A percentile compares a stretch with the other conserved stretches of the same genome.
phyloP scores from a whole-genome alignment of 2,329 filamentous ascomycete genomes.

The Trichoderma sp. region DNA sequence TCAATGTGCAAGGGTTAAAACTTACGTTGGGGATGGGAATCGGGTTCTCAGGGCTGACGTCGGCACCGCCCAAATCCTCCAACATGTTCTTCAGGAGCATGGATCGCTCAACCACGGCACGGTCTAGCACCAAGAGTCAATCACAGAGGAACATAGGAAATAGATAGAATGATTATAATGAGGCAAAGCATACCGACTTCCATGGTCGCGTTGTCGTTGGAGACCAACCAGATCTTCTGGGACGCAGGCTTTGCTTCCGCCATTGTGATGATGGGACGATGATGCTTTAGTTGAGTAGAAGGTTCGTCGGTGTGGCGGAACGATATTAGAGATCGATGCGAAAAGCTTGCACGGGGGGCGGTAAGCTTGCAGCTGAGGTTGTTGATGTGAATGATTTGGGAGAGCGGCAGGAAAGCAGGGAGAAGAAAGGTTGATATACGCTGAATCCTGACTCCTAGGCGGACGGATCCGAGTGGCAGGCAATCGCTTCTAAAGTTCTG shows the following conservation, averaged over 20 bases:
- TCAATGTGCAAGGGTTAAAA: not conserved
- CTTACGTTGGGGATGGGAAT: constrained; percentile 85
- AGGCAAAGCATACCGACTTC: constrained; percentile 43
- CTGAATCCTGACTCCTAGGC: constrained; percentile 6
- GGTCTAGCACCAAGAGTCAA: constrained; percentile 54
- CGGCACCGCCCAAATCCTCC: constrained; percentile 76
- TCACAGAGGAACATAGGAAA: not conserved
- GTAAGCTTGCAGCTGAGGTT: not conserved
- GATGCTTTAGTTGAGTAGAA: not conserved
- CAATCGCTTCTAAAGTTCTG: not conserved
- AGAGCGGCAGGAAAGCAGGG: not conserved
- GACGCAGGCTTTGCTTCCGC: constrained; percentile 31
- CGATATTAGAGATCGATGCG: not conserved
- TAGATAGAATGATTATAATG: not conserved
- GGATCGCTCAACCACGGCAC: constrained; percentile 82
- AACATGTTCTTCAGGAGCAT: constrained; percentile 98
- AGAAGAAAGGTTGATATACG: not conserved
- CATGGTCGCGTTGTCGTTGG: constrained; percentile 50
- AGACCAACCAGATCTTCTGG: constrained; percentile 47
- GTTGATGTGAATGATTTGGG: not conserved
- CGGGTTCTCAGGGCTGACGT: constrained; percentile 54
- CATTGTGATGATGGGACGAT: constrained; percentile 32
- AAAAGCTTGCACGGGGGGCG: not conserved
- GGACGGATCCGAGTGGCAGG: constrained; percentile 1
- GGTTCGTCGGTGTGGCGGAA: not conserved